Evolutionary conservation across 108 stramenopile species (phyloP), one percentile per base, ranked within the genome.

Genomic region (Fragilaria radians): DNA sequence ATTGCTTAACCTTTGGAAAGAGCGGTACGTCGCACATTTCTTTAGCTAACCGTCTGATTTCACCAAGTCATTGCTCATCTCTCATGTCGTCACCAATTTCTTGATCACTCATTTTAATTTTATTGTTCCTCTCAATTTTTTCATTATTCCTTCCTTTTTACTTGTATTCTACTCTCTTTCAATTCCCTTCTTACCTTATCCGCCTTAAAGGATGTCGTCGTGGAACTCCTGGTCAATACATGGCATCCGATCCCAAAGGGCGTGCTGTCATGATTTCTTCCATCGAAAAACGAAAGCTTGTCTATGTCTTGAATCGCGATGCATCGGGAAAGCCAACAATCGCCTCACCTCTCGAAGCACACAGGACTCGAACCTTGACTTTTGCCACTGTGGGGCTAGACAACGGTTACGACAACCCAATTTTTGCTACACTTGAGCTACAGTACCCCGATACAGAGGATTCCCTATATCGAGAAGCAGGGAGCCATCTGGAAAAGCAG

Each of bases 391-490:
- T 83, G 23, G 98, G 94, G 5, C 68, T 98, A 19, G 96, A 99
- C 74, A 97, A 97, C 53, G 97, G 96, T 30, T 96, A 88, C 64
- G 97, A 98, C 55, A 99, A 97, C 79, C 98, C 98, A 5, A 81
- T 95, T 31, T 99, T 98, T 78, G 98, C 95, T 2, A 76, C 73
- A 53, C 54, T 99, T 48, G 98, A 99, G 80, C 64, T 94, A 14
- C 95, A 96, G 57, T 99, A 99, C 67, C 74, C 74, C 7, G 95
- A 95, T 9, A 59, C 71, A 26, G 94, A 91, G 33, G 90, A 90
- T 26, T 63, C 67, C 57, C 28, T 55, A 32, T 21, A 50, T 49
- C 24, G 57, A 26, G 24, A 19, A 3, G 32, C 74, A 5, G 72
- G 71, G 9, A 63, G 56, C 11, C 60, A 50, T 4, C 51, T 47